Evolutionary conservation across 805 yeast genomes (phyloP).

Genomic region (Barnettozyma sp.): DNA sequence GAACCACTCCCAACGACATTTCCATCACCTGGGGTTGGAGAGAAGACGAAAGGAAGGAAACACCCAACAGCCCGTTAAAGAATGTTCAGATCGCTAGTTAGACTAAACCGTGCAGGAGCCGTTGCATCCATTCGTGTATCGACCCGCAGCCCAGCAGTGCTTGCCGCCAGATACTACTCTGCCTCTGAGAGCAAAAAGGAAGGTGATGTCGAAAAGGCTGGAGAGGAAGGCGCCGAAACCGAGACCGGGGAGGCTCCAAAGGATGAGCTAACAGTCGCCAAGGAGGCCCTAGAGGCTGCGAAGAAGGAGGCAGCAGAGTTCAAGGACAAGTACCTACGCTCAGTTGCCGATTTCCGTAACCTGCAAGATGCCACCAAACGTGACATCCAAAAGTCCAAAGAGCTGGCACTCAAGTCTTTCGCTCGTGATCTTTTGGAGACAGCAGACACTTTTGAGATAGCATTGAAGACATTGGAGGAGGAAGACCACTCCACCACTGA

Average conservation of each 20-base stretch:
- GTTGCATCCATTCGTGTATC: constrained; percentile 7
- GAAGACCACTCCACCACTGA: constrained; percentile 22
- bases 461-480: constrained; percentile 21
- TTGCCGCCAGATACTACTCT: constrained; percentile 20
- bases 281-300: constrained; percentile 18
- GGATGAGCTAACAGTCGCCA: constrained; percentile 19
- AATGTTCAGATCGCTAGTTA: constrained; percentile 20
- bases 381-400: constrained; percentile 26
- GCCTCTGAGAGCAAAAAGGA: constrained; percentile 25
- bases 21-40: too few species aligned
- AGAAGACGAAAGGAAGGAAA: too few species aligned
- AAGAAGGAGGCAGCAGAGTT: constrained; percentile 24
- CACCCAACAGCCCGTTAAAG: too few species aligned
- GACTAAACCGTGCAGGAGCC: constrained; percentile 7
- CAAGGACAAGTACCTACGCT: constrained; percentile 23
- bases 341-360: constrained; percentile 27
- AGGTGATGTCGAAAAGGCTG: constrained; percentile 6
- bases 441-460: constrained; percentile 27
- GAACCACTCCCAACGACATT: too few species aligned
- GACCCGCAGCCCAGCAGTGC: neutral
- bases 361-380: constrained; percentile 26
- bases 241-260: constrained; percentile 16
- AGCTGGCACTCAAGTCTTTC: constrained; percentile 25
- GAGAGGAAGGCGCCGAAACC: constrained; percentile 10
- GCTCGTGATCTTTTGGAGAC: constrained; percentile 26